A percentile compares a stretch with the other conserved stretches of the same genome.
These are phyloP conservation scores for Lachnellula cervina DNA, from an alignment of 2,329 filamentous ascomycete species.

Conservation along the genomic window DNA sequence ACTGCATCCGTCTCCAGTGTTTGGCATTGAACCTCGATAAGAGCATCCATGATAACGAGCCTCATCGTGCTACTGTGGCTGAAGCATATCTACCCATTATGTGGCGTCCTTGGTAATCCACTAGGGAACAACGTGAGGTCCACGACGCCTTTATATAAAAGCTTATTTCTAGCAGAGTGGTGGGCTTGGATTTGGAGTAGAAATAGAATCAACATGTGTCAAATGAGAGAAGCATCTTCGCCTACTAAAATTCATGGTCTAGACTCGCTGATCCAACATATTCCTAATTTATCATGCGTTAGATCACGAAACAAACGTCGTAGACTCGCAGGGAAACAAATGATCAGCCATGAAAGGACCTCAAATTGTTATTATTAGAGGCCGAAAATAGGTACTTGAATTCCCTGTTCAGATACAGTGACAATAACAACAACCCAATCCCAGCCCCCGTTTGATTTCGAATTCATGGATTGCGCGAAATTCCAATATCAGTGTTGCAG, in stretches of 20 bases:
- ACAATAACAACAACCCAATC: background rate
- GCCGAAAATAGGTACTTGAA: background rate
- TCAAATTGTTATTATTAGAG: background rate
- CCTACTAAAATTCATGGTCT: background rate
- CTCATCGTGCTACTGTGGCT: no score
- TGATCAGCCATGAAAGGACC: background rate
- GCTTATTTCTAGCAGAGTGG: background rate
- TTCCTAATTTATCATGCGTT: background rate
- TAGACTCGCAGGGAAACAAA: no score
- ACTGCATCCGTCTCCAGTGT: no score
- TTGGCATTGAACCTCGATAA: no score
- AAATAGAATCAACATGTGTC: constrained; percentile 10
- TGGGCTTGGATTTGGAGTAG: constrained; percentile 2
- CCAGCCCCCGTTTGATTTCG: background rate
- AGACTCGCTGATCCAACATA: background rate
- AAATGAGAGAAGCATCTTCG: background rate
- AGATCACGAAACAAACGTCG: no score
- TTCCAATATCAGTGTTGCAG: background rate
- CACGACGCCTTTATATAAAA: background rate
- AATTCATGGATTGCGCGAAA: background rate
- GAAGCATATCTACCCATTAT: no score
- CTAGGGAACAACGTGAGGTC: background rate
- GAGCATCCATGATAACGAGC: no score
- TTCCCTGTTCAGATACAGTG: background rate
- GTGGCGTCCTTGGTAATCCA: no score